These are phyloP conservation scores for Blastobotrys chiropterorum DNA, from an alignment of 805 yeast genomes.

Conservation along the genomic window DNA sequence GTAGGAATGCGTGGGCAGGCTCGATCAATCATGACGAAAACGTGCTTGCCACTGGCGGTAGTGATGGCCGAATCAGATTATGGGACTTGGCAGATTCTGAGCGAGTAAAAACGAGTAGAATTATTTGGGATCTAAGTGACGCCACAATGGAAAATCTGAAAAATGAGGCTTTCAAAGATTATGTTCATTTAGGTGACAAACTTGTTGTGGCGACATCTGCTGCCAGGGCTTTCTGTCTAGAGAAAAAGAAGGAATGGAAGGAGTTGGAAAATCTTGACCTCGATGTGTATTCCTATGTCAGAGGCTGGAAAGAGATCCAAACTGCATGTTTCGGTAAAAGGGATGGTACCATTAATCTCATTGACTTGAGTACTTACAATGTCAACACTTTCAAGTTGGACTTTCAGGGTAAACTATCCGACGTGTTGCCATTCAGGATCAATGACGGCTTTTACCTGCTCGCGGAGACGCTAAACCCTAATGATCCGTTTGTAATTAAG, in stretches of 20 bases:
- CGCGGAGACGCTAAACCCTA: conserved; percentile 64
- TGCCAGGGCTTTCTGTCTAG: conserved; percentile 44
- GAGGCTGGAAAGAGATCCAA: conserved; percentile 38
- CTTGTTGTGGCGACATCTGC: conserved; percentile 47
- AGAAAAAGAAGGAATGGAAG: conserved; percentile 8
- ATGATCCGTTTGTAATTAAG: conserved; percentile 43
- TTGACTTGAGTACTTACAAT: conserved; percentile 18
- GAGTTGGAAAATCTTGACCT: conserved; percentile 7
- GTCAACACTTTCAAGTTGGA: conserved; percentile 22
- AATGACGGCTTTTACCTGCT: conserved; percentile 30
- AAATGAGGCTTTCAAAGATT: conserved; percentile 58
- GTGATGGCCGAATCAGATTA: conserved; percentile 76
- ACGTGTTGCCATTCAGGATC: conserved; percentile 16
- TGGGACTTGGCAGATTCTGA: conserved; percentile 37
- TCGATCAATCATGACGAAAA: conserved; percentile 52
- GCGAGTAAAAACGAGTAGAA: neutral
- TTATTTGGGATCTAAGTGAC: neutral
- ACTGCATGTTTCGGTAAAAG: conserved; percentile 39
- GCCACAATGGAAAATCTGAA: conserved; percentile 18
- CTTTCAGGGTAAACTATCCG: conserved; percentile 33
- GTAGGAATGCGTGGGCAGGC: conserved; percentile 74
- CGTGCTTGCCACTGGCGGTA: conserved; percentile 81
- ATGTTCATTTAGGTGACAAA: conserved; percentile 42
- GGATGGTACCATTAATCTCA: conserved; percentile 19
- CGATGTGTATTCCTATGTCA: conserved; percentile 17